Base-by-base conservation (phyloP, 208 protist species). In the Crithidia bombi region DNA sequence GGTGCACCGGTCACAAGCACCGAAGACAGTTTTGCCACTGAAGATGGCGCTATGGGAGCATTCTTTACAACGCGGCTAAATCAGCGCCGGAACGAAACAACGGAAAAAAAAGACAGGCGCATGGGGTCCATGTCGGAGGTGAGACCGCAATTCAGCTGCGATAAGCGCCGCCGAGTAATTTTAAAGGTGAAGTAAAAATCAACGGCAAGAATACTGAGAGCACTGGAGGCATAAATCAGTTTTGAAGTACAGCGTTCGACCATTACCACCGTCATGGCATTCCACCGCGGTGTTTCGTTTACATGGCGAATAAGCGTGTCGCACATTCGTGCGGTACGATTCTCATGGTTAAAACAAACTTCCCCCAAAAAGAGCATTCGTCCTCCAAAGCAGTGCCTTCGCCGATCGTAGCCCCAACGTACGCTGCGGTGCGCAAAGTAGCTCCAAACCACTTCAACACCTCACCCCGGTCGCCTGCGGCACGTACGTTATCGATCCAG, bases 401-500 rank as follows among this genome's bases (percentile, higher is more conserved):
- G 5, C 46, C 46, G 9, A 51, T 14, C 11, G 46, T 51, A 5
- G 21, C 46, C 11, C 46, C 23, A 30, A 30, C 23, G 17, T 15
- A 51, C 17, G 46, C 46, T 9, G 46, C 46, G 46, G 50, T 36
- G 28, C 28, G 23, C n/a, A 55, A 5, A 23, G 50, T 55, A 21
- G 10, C 36, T 5, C 17, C 50, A 23, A 55, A 55, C 50, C 50
- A 55, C n/a, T 36, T 36, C 5, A 55, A 6, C 7, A 55, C 50
- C 23, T 55, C 21, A 12, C 36, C n/a, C 7, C 50, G 28, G n/a
- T 17, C 23, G 2, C 50, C 50, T 9, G 28, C 50, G 14, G 50
- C 50, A 6, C 50, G 50, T 28, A 55, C 50, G 28, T 55, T 55
- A n/a, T 55, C 28, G 50, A 55, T 55, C 28, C 50, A 55, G 7